Conservation (phyloP, 495 filamentous ascomycete genomes). For the Penicillium crystallinum region DNA sequence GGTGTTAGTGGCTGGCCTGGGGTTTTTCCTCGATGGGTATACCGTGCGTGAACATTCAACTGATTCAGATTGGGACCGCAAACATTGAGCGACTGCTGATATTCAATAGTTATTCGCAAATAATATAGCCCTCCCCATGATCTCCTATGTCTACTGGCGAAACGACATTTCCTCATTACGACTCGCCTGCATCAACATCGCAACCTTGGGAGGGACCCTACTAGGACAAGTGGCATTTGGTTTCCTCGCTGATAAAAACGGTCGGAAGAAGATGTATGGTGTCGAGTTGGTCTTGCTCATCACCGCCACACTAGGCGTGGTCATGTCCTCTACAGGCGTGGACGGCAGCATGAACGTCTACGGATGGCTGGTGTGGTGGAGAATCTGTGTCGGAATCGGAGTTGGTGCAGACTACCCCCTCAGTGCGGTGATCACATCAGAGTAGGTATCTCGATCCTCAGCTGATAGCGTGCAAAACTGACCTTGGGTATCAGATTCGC, state of each 20-base stretch:
- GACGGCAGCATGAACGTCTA: conserved; percentile 50
- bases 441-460: conserved; percentile 31
- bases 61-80: background rate
- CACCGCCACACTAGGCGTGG: conserved; percentile 51
- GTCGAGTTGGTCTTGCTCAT: conserved; percentile 58
- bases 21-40: conserved; percentile 66
- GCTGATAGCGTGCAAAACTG: background rate
- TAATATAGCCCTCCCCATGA: conserved; percentile 58
- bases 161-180: conserved; percentile 34
- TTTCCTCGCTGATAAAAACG: conserved; percentile 55
- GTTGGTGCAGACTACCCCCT: conserved; percentile 55
- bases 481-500: conserved; percentile 42
- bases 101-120: conserved; percentile 50
- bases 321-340: conserved; percentile 38
- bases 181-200: conserved; percentile 51
- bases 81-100: background rate
- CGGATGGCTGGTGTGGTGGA: conserved; percentile 55
- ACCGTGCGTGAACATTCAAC: conserved; percentile 41
- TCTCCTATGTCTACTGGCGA: conserved; percentile 59
- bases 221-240: conserved; percentile 60
- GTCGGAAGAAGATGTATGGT: conserved; percentile 61
- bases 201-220: conserved; percentile 54
- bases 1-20: conserved; percentile 57
- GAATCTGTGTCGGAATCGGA: conserved; percentile 52
- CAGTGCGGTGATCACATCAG: conserved; percentile 57